Base-by-base conservation (phyloP, 2,329 filamentous ascomycete genomes). In the Akanthomyces muscarius region DNA sequence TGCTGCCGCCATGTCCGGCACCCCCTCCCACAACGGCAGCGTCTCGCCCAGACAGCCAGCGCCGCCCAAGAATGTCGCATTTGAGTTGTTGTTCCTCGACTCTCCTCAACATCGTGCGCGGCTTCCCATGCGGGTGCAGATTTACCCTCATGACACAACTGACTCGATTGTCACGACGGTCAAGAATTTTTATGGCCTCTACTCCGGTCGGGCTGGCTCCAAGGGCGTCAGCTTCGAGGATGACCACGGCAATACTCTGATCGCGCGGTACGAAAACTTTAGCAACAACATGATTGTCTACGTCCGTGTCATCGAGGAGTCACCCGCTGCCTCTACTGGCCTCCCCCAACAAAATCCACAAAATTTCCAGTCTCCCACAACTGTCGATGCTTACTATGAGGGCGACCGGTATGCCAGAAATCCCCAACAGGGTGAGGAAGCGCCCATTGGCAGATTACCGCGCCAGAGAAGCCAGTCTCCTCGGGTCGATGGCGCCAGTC, bases 111-210 rank as follows among this genome's bases (percentile, higher is more conserved):
- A 85, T 69, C 86, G 86, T 69, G 89, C 89, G 77, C 88, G 90
- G 72, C 81, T 93, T 68, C 90, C 90, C n/a, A 88, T 94, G 86
- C 83, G 90, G 71, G 90, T 94, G 61, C 90, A 96, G 72, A 97
- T 99, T 69, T 97, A 89, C 72, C 91, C 91, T 53, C 93, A 98
- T 76, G 95, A 99, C 80, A 93, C 91, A 59, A 98, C 94, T 25
- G 94, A 98, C 74, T 97, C 93, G 42, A 99, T 99, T 78, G 91
- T 98, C 67, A 95, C 92, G 16, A 98, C 95, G 1, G 94, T 98
- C 72, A 98, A 97, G 84, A 98, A 97, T 81, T 98, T 98, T 80
- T 98, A 97, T 74, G 95, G 95, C 65, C 84, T 99, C 68, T 97
- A 97, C 75, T 91, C 94, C 68, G 88, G 86, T 66, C 81, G 83